Evolutionary conservation across 164 flowering plant species (phyloP).

Genomic region (Stephania cephalantha): DNA sequence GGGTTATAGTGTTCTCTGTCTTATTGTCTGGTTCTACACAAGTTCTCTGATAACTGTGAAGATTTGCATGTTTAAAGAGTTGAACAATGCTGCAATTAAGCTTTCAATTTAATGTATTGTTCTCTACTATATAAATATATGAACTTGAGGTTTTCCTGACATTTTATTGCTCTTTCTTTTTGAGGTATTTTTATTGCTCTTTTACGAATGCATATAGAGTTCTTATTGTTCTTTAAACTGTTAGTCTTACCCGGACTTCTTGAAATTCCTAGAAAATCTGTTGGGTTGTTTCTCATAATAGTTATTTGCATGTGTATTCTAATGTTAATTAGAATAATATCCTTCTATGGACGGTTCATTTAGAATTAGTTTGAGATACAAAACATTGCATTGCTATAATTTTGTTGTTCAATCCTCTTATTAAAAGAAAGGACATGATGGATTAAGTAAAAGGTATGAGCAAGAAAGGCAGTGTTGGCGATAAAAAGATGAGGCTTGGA

Average conservation of each 20-base stretch:
- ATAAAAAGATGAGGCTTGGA: conserved; percentile 22
- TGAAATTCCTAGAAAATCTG: too few species aligned
- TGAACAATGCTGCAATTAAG: background rate
- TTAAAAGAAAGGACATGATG: conserved; percentile 40
- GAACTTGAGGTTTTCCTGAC: too few species aligned
- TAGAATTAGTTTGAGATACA: too few species aligned
- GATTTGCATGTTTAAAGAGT: background rate
- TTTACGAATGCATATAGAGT: background rate
- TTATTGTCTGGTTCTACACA: background rate
- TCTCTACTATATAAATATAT: background rate
- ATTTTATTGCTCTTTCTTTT: background rate
- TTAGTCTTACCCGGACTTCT: background rate
- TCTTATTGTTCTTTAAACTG: background rate
- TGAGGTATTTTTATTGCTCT: background rate
- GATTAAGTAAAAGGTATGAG: conserved; percentile 55
- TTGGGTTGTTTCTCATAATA: too few species aligned
- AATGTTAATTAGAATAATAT: too few species aligned
- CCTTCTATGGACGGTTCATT: too few species aligned
- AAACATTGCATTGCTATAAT: background rate
- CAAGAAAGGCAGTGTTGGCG: conserved; percentile 24
- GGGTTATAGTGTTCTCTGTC: background rate
- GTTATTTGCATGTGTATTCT: too few species aligned
- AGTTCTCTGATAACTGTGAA: background rate
- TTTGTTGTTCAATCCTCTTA: conserved; percentile 8
- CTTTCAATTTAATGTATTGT: background rate